Evolutionary conservation across 371 early-diverging fungal species (phyloP).

Genomic region (Mortierella sp.): DNA sequence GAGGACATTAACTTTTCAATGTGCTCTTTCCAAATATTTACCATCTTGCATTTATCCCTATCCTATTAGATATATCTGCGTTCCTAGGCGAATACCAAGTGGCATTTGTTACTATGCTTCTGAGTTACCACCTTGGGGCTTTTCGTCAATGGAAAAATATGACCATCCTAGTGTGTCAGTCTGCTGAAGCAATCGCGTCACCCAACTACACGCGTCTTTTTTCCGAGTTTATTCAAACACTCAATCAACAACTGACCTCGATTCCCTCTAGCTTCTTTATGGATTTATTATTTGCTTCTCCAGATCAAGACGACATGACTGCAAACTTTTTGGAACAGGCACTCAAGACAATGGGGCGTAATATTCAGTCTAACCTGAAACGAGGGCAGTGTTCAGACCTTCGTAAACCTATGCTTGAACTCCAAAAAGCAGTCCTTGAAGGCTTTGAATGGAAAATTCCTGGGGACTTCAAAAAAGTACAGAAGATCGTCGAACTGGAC

Average conservation of each 20-base stretch:
- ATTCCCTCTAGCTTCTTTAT: conserved; percentile 56
- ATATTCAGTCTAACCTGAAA: conserved; percentile 29
- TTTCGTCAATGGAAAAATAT: conserved; percentile 56
- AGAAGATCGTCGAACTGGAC: conserved; percentile 25
- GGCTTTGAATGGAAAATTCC: conserved; percentile 55
- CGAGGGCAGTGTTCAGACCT: conserved; percentile 43
- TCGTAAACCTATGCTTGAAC: conserved; percentile 39
- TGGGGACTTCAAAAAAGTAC: conserved; percentile 45
- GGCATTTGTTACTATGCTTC: conserved; percentile 52
- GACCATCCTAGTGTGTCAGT: conserved; percentile 52
- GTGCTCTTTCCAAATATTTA: background rate
- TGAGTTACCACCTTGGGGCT: conserved; percentile 52
- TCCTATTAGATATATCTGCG: conserved; percentile 22
- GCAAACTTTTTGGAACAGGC: conserved; percentile 54
- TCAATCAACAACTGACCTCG: conserved; percentile 41
- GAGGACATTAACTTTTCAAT: background rate
- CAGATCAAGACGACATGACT: conserved; percentile 53
- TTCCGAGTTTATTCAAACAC: conserved; percentile 33
- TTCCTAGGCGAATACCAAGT: conserved; percentile 48
- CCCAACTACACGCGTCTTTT: conserved; percentile 36
- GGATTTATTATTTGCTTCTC: conserved; percentile 53
- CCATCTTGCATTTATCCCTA: background rate
- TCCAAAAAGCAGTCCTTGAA: conserved; percentile 45
- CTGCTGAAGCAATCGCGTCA: conserved; percentile 41
- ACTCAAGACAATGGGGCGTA: conserved; percentile 32